A percentile compares a stretch with the other conserved stretches of the same genome.
Conservation (phyloP, 345 rosid species). For the Physaria fendleri region DNA sequence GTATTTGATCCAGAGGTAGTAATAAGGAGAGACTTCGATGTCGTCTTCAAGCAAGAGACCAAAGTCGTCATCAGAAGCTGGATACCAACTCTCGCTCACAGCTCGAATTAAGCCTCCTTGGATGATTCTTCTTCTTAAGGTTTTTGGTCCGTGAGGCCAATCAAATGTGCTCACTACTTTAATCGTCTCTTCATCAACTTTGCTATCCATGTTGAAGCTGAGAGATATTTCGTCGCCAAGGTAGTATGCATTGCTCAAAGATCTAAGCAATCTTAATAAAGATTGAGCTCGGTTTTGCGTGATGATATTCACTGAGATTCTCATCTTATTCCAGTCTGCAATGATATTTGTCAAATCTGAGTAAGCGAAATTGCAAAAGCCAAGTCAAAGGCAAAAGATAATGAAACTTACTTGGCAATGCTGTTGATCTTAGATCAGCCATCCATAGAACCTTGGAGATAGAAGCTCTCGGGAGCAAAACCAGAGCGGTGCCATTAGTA, state of each 20-base stretch:
- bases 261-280: conserved; percentile 62
- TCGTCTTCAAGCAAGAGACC: conserved; percentile 94
- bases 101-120: conserved; percentile 99
- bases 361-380: not conserved
- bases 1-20: conserved; percentile 92
- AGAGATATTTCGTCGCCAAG: conserved; percentile 74
- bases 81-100: conserved; percentile 99
- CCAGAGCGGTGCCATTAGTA: conserved; percentile 44
- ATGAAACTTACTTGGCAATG: conserved; percentile 74
- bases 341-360: not conserved
- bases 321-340: conserved; percentile 97
- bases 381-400: not conserved
- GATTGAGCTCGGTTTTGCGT: conserved; percentile 80
- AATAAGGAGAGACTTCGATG: conserved; percentile 94
- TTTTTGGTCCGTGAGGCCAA: conserved; percentile 94
- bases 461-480: conserved; percentile 67
- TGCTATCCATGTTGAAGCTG: conserved; percentile 94
- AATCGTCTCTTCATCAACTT: conserved; percentile 83
- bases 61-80: conserved; percentile 76
- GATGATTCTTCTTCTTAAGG: conserved; percentile 85
- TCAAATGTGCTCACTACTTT: conserved; percentile 60
- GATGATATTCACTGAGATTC: conserved; percentile 77
- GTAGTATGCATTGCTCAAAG: conserved; percentile 73
- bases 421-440: conserved; percentile 92
- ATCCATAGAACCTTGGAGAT: conserved; percentile 88